Base-by-base conservation (phyloP, 2,329 filamentous ascomycete species). In the Xylogone sp. region DNA sequence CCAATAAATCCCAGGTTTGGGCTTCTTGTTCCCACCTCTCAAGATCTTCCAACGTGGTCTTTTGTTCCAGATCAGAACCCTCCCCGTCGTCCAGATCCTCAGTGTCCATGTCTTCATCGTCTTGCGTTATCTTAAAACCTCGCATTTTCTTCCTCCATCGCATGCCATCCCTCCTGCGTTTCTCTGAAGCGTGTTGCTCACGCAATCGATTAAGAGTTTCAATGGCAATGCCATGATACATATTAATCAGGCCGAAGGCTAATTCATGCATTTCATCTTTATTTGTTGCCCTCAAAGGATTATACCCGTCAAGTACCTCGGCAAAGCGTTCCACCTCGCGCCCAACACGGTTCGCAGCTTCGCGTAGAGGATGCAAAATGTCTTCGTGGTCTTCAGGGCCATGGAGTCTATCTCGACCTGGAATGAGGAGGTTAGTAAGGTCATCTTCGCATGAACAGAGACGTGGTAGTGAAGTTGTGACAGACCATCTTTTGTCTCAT, bases 271-370 rank as follows among this genome's bases (percentile, higher is more conserved):
- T 77, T 53, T 87, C 82, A 24, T 76, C 66, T 46, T 57, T 70
- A 56, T 54, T 73, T 65, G 57, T 76, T 69, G 59, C 73, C 62
- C 62, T 74, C 61, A 68, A 77, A 60, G 62, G 84, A 70, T 74
- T 78, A 68, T 91, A 93, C 50, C 83, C 79, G 70, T 97, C 92
- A 20, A 97, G 78, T 48, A 83, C 82, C 65, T 88, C 86, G 34
- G 92, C 91, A 65, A 97, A 97, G 43, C 83, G 79, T 71, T 96
- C 90, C 53, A 96, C 89, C 69, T 96, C 90, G 55, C 85, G 83
- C 47, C 88, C 87, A 27, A 89, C 83, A 43, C 81, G 78, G 58
- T 89, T 81, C 54, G 83, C 83, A 59, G 84, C 82, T 57, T 80
- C 76, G 65, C 82, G 81, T 57, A 87, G 71, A 18, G 82, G 82